Evolutionary conservation across 208 protist species (phyloP), one percentile per base, ranked within the genome.

Genomic region (Wallacemonas collosoma): DNA sequence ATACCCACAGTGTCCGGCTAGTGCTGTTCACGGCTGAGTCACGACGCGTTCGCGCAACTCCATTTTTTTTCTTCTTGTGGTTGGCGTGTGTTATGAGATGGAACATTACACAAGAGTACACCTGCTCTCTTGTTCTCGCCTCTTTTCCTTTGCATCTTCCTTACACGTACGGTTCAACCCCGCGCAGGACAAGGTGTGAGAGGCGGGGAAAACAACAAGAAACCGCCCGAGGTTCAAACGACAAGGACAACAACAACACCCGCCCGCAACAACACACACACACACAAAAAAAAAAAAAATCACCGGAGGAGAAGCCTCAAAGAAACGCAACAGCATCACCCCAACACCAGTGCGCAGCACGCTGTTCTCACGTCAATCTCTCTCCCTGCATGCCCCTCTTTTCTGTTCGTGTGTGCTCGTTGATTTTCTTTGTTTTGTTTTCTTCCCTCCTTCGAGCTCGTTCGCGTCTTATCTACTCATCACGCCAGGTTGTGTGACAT

Each of bases 401-500:
- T 14, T 76, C 53, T 57, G 39, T 39, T 57, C 53, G 8, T 17
- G 53, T 17, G 26, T 12, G 8, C 45, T 50, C 26, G 11, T 61
- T 67, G 45, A 9, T 60, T 72, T 41, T 68, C 39, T 65, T 64
- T 74, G 58, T 75, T n/a, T 76, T 1, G 55, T 17, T 63, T 44
- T 63, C 57, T 6, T 63, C 17, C 17, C 14, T 38, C 14, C 53
- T 57, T n/a, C 6, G 1, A 0, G 26, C 0, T 26, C 26, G 26
- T 26, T 26, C 26, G 48, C 11, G 9, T 53, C 48, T 53, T 15
- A 50, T 15, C 61, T 91, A 96, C 68, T 96, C 87, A 26, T 84
- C 80, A 39, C 79, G 92, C 98, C 98, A 99, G 38, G 86, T 70
- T 48, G 88, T 68, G 57, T 90, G 90, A 75, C 98, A 99, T 64